A percentile compares a stretch with the other conserved stretches of the same genome.
Evolutionary conservation across 1,139 yeast genomes (phyloP).

Genomic region (Kurtzmaniella quercitrusa): DNA sequence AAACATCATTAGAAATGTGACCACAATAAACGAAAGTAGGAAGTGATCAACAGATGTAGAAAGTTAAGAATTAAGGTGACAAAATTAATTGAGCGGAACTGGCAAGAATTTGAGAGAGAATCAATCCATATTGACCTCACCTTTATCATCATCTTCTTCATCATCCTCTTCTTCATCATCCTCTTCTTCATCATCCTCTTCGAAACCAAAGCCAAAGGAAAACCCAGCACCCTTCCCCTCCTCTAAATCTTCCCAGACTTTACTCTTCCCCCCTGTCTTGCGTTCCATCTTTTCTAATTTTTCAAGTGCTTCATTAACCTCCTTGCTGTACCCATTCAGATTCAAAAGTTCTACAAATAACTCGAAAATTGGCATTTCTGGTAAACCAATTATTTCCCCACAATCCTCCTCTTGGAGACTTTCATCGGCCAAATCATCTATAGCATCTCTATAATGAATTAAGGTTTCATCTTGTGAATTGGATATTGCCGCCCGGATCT

Average conservation of each 20-base stretch:
- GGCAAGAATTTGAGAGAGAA: too few relatives aligned
- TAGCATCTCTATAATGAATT: constrained; percentile 5
- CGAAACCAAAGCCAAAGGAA: constrained; percentile 30
- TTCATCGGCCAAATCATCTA: constrained; percentile 6
- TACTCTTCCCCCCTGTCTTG: constrained; percentile 17
- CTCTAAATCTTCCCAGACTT: constrained; percentile 18
- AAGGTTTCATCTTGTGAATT: constrained; percentile 14
- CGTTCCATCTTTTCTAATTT: constrained; percentile 24
- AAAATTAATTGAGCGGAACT: too few relatives aligned
- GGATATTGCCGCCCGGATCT: constrained; percentile 38
- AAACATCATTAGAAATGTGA: too few relatives aligned
- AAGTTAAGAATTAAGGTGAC: too few relatives aligned
- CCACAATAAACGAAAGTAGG: too few relatives aligned
- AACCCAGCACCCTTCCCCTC: constrained; percentile 13
- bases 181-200: constrained; percentile 17
- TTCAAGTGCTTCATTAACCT: constrained; percentile 29
- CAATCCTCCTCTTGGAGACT: constrained; percentile 37
- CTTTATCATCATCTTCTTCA: too few relatives aligned
- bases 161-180: too few relatives aligned
- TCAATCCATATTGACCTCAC: too few relatives aligned
- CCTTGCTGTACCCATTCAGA: constrained; percentile 25
- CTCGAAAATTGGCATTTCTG: constrained; percentile 55
- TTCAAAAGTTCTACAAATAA: constrained; percentile 46
- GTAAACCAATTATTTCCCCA: constrained; percentile 34
- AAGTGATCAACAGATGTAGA: too few relatives aligned